Percentiles rank a stretch among this genome's conserved stretches.
These are phyloP conservation scores for Monascus purpureus DNA, from an alignment of 495 filamentous ascomycete species.

Conservation along the genomic window DNA sequence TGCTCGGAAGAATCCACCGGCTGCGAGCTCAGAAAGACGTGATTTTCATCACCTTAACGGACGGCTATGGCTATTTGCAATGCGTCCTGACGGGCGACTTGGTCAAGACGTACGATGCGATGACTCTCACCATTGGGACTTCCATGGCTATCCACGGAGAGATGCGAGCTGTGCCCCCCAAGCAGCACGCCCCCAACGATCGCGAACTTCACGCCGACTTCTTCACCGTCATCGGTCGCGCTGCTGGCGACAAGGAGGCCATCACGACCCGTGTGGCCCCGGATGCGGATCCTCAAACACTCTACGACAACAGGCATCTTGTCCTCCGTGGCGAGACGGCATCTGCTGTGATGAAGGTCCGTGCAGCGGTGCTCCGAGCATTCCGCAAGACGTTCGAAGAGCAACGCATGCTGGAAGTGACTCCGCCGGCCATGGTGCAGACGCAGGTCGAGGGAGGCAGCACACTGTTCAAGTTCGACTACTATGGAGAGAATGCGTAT, in stretches of 20 bases:
- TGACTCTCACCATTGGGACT: slow-evolving; percentile 79
- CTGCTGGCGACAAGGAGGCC: slow-evolving; percentile 80
- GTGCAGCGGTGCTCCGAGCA: slow-evolving; percentile 67
- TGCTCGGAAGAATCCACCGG: slow-evolving; percentile 77
- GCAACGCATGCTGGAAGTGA: slow-evolving; percentile 66
- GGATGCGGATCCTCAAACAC: slow-evolving; percentile 66
- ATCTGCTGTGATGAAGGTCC: slow-evolving; percentile 83
- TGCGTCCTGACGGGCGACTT: slow-evolving; percentile 74
- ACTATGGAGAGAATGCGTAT: slow-evolving; percentile 89
- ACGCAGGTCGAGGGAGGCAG: slow-evolving; percentile 94
- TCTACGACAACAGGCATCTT: slow-evolving; percentile 81
- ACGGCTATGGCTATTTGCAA: slow-evolving; percentile 85
- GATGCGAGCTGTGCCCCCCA: slow-evolving; percentile 70
- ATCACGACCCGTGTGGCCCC: slow-evolving; percentile 82
- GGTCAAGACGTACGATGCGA: slow-evolving; percentile 81
- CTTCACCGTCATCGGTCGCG: slow-evolving; percentile 72
- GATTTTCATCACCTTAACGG: slow-evolving; percentile 74
- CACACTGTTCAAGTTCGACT: slow-evolving; percentile 87
- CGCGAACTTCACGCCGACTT: slow-evolving; percentile 93
- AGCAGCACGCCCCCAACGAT: slow-evolving; percentile 67
- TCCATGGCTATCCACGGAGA: slow-evolving; percentile 79
- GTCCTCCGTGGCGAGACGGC: slow-evolving; percentile 80
- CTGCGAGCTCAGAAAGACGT: slow-evolving; percentile 74
- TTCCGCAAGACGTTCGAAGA: slow-evolving; percentile 75
- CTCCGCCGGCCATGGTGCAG: slow-evolving; percentile 93